Base-by-base conservation (phyloP, 2,329 filamentous ascomycete species). In the Xylariaceae sp. region DNA sequence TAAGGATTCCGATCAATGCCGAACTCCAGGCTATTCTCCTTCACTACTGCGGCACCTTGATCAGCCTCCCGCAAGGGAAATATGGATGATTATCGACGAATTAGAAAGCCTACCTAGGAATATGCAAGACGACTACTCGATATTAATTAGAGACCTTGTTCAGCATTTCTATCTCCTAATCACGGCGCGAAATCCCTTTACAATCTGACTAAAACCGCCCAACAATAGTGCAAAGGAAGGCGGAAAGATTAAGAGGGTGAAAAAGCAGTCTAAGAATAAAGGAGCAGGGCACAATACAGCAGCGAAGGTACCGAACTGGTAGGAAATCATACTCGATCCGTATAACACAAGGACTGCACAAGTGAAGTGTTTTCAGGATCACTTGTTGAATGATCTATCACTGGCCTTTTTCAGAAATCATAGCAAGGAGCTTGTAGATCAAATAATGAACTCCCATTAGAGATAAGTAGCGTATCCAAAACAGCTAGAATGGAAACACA, bases 151-250 rank as follows among this genome's bases (percentile, higher is more conserved):
- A 15, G 18, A 32, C 3, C 15, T 61, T 4, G 20, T 59, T 5
- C 30, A 48, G 15, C 36, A 59, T 32, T 55, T 57, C 11, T 45
- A 57, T 21, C 30, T 61, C 9, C 57, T 57, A 3, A 18, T 59
- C 4, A 27, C 35, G 4, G 36, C 47, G 3, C 13, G 46, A 2
- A 41, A 29, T 18, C 23, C 32, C 8, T 16, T 40, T 3, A 11
- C 42, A 4, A 20, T 55, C 9, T 41, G 53, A 9, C 15, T 36
- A 15, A 29, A 21, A 6, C 41, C 42, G 8, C 23, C 33, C 20
- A 20, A 11, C 32, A 21, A 13, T 29, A 13, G 9, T 4, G 3
- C 11, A 36, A 10, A 11, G n/a, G 16, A 2, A 32, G 15, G 21
- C n/a, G 8, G 15, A 4, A 9, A 35, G 3, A 37, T 21, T 18